Conservation (phyloP, 1,139 yeast species). For the Debaryomyces psychrophilus region DNA sequence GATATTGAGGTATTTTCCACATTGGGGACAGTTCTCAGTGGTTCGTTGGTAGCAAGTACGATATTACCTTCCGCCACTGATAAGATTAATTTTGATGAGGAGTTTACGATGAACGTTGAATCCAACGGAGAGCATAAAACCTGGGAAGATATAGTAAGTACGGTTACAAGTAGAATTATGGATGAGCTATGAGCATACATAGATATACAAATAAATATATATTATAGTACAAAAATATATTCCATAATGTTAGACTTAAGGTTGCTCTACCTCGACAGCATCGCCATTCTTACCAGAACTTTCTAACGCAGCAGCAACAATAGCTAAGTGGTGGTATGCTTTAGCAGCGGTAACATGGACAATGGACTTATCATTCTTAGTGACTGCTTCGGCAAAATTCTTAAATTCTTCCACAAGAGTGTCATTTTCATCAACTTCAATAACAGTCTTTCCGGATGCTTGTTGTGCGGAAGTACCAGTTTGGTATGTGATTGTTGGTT, state of each 20-base stretch:
- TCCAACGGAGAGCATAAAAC: slow-evolving; percentile 12
- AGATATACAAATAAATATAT: slow-evolving; percentile 1
- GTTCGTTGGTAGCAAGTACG: slow-evolving; percentile 7
- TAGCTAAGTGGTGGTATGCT: slow-evolving; percentile 91
- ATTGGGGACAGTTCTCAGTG: slow-evolving; percentile 9
- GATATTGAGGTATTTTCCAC: slow-evolving; percentile 1
- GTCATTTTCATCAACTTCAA: slow-evolving; percentile 61
- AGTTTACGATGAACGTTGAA: slow-evolving; percentile 16
- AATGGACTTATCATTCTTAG: slow-evolving; percentile 60
- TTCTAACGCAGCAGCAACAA: slow-evolving; percentile 80
- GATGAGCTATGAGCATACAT: slow-evolving; percentile 11
- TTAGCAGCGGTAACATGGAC: slow-evolving; percentile 65
- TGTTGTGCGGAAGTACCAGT: slow-evolving; percentile 46
- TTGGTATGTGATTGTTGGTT: slow-evolving; percentile 52
- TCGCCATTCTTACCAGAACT: slow-evolving; percentile 66
- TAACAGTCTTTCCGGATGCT: slow-evolving; percentile 48
- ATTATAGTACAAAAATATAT: slow-evolving; percentile 5
- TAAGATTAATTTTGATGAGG: slow-evolving; percentile 14
- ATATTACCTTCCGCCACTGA: slow-evolving; percentile 5
- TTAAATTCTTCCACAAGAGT: slow-evolving; percentile 62
- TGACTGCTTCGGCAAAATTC: slow-evolving; percentile 73
- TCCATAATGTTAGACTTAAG: slow-evolving; percentile 13
- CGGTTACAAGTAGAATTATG: slow-evolving; percentile 6
- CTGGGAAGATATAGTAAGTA: slow-evolving; percentile 15
- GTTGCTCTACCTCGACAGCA: slow-evolving; percentile 51